Conservation (phyloP, 129 eudicot genomes). For the Cynara cardunculus region DNA sequence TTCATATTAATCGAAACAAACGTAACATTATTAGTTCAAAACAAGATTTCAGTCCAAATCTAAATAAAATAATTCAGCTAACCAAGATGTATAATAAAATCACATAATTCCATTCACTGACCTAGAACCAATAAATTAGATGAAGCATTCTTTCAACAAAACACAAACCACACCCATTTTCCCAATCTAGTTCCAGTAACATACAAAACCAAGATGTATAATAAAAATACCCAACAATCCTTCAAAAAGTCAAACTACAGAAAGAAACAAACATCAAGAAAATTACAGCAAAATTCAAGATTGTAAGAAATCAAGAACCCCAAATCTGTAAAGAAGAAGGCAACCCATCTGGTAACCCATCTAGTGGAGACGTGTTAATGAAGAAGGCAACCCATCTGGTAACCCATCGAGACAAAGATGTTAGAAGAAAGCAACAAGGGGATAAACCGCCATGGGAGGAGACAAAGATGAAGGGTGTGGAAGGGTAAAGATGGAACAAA, state of each 20-base stretch:
- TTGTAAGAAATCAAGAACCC: background rate
- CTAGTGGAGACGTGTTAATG: too few relatives aligned
- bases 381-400: too few relatives aligned
- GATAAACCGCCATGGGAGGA: too few relatives aligned
- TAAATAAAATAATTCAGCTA: slow-evolving; percentile 2
- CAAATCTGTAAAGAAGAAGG: slow-evolving; percentile 27
- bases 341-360: slow-evolving; percentile 55
- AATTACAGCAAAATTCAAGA: background rate
- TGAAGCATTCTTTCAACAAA: slow-evolving; percentile 20
- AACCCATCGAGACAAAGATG: too few relatives aligned
- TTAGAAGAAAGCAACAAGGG: background rate
- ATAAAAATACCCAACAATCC: background rate
- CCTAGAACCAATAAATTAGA: background rate
- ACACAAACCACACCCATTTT: background rate
- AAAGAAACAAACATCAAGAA: background rate
- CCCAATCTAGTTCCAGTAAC: background rate
- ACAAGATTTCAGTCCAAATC: too few relatives aligned
- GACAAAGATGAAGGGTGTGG: too few relatives aligned
- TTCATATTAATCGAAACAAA: too few relatives aligned
- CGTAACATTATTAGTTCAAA: too few relatives aligned
- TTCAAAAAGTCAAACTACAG: background rate
- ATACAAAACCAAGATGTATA: background rate
- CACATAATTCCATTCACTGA: background rate
- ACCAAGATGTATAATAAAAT: too few relatives aligned
- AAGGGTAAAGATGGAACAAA: too few relatives aligned